A percentile compares a stretch with the other conserved stretches of the same genome.
phyloP scores from a whole-genome alignment of 768 basidiomycete species.

The Pleurotus ostreatus region DNA sequence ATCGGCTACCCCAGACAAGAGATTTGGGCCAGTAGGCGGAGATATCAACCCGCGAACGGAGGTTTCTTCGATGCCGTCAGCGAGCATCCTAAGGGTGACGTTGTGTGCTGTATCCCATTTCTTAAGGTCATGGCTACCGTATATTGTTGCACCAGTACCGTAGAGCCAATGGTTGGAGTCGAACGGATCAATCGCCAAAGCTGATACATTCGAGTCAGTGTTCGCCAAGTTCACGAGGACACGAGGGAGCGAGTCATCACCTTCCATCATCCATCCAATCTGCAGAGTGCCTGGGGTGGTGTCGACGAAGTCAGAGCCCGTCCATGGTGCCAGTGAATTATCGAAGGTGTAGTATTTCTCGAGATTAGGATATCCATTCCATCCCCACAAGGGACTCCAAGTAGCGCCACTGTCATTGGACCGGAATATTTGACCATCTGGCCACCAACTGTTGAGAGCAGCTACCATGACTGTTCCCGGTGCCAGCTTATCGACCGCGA shows the following conservation, averaged over 20 bases:
- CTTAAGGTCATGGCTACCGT: slow-evolving; percentile 53
- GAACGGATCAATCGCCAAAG: slow-evolving; percentile 60
- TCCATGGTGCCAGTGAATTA: slow-evolving; percentile 55
- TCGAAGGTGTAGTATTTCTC: slow-evolving; percentile 53
- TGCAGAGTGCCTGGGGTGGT: slow-evolving; percentile 40
- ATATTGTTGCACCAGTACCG: slow-evolving; percentile 64
- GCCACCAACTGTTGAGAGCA: slow-evolving; percentile 61
- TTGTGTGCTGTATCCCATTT: slow-evolving; percentile 61
- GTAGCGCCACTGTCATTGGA: slow-evolving; percentile 53
- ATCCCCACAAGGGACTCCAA: slow-evolving; percentile 59
- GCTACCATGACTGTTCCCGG: slow-evolving; percentile 69
- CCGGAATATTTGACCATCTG: slow-evolving; percentile 63
- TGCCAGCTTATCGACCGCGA: slow-evolving; percentile 54
- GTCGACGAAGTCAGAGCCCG: slow-evolving; percentile 46
- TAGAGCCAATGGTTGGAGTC: slow-evolving; percentile 72
- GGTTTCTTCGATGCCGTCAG: slow-evolving; percentile 64
- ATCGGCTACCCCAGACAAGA: slow-evolving; percentile 56
- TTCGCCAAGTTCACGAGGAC: neutral
- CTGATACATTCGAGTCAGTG: slow-evolving; percentile 17
- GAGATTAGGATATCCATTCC: slow-evolving; percentile 42
- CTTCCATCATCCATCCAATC: slow-evolving; percentile 74
- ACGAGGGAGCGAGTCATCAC: slow-evolving; percentile 16
- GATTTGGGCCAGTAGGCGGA: slow-evolving; percentile 50
- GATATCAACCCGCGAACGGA: slow-evolving; percentile 56
- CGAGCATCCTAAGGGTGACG: slow-evolving; percentile 54